Evolutionary conservation across 2,329 filamentous ascomycete species (phyloP), one percentile per base, ranked within the genome.

Genomic region (Penicillium polonicum): DNA sequence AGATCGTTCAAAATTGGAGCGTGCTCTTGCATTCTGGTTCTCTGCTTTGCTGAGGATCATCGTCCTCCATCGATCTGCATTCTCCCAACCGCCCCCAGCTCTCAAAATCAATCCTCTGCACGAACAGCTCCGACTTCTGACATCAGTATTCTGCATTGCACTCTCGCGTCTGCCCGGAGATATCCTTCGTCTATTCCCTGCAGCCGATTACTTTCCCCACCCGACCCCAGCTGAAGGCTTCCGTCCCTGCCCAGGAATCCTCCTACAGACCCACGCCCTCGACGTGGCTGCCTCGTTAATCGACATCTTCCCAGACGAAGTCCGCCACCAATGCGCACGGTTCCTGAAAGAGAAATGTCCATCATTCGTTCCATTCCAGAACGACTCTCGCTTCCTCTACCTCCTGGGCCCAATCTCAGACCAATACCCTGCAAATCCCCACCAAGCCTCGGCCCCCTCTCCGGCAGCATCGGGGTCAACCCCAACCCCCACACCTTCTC

Each of bases 251-350:
- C 69, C 70, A 21, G 72, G 70, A 9, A 71, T 72, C 6, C 62
- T 71, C 36, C 63, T 76, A 15, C 74, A 76, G 57, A 73, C 74
- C 7, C 74, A 78, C 41, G 72, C 77, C 13, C 66, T 79, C 15
- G 78, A 80, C 57, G 75, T 79, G 15, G 77, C 78, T 12, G 73
- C 77, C 10, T 73, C 74, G 12, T 67, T 80, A 4, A 70, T 78
- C 31, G 79, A 81, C 55, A 70, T 72, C 17, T 72, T 80, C 52
- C 72, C 76, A 17, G 76, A 80, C 39, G 78, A 80, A 49, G 69
- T 72, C 25, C 75, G 76, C 13, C 65, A 74, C 17, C 73, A 78
- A 50, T 78, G 77, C 54, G 70, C 70, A 13, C 73, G 75, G 21
- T 74, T 78, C 39, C 65, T 80, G 33, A 76, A 71, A 52, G 79